phyloP scores from a whole-genome alignment of 208 protist species.

The Angomonas ambiguus region DNA sequence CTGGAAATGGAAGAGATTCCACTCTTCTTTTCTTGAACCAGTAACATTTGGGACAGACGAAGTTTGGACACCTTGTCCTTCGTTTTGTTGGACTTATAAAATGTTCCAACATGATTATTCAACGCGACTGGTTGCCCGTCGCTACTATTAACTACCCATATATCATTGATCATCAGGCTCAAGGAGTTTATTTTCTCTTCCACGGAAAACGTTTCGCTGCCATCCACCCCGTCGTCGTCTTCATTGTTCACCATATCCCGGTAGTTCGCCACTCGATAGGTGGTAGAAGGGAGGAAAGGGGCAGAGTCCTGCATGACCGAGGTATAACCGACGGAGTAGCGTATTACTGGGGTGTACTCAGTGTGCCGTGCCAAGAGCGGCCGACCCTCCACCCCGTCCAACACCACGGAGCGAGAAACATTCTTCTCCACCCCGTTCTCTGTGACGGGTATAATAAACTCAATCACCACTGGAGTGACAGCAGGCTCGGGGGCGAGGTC shows the following conservation, averaged over 20 bases:
- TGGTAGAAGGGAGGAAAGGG: not conserved
- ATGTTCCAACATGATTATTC: not conserved
- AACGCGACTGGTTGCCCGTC: not conserved
- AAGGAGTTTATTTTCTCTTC: not conserved
- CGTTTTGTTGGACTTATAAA: not conserved
- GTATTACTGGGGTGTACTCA: slow-evolving; percentile 27
- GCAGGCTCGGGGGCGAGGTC: not conserved
- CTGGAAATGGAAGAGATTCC: not conserved
- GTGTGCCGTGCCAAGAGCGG: slow-evolving; percentile 22
- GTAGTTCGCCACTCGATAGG: not conserved
- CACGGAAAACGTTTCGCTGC: not conserved
- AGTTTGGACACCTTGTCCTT: not conserved
- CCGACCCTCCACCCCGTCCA: slow-evolving; percentile 24
- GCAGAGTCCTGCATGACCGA: slow-evolving; percentile 23
- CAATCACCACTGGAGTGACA: slow-evolving; percentile 15
- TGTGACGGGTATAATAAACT: slow-evolving; percentile 12
- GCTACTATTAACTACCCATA: not conserved
- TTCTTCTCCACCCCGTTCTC: not conserved
- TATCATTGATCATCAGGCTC: not conserved
- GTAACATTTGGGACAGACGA: not conserved
- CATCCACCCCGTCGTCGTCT: not conserved
- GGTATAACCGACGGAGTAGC: slow-evolving; percentile 12
- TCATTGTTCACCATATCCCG: not conserved
- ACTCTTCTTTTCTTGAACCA: not conserved
- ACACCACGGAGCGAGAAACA: slow-evolving; percentile 13